Percentiles rank a stretch among this genome's conserved stretches.
Conservation (phyloP, 1,139 yeast species). For the Debaryomyces sp. region DNA sequence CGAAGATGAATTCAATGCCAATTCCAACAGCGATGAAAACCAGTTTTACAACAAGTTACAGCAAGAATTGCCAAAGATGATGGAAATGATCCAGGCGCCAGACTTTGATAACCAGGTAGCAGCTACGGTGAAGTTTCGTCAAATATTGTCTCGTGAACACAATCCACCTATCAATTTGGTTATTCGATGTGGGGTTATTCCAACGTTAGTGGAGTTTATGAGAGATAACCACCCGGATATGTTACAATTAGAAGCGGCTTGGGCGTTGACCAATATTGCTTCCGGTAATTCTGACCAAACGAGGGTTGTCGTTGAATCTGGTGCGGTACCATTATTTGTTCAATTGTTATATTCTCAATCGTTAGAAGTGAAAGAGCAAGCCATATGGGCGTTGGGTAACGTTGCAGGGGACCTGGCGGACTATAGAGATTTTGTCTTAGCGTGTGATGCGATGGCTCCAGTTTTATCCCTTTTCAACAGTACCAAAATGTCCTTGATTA, state of each 20-base stretch:
- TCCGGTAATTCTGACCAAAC: constrained; percentile 95
- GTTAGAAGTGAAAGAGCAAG: constrained; percentile 94
- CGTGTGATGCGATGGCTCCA: constrained; percentile 87
- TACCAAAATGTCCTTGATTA: constrained; percentile 81
- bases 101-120: constrained; percentile 82
- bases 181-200: constrained; percentile 90
- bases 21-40: constrained; percentile 44
- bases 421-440: constrained; percentile 85
- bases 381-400: constrained; percentile 98
- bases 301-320: constrained; percentile 83
- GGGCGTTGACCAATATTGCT: constrained; percentile 98
- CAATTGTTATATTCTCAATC: constrained; percentile 78
- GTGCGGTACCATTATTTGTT: constrained; percentile 92
- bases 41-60: constrained; percentile 61
- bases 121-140: constrained; percentile 92
- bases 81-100: constrained; percentile 74
- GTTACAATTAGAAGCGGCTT: constrained; percentile 96
- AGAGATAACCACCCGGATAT: constrained; percentile 75
- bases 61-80: constrained; percentile 83
- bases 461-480: constrained; percentile 77
- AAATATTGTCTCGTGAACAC: constrained; percentile 88
- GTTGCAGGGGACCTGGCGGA: constrained; percentile 96
- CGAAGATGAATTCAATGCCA: constrained; percentile 37
- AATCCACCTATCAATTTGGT: constrained; percentile 98
- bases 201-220: constrained; percentile 87